These are phyloP conservation scores for Entomortierella lignicola DNA, from an alignment of 192 early-diverging fungal genomes.

Conservation along the genomic window DNA sequence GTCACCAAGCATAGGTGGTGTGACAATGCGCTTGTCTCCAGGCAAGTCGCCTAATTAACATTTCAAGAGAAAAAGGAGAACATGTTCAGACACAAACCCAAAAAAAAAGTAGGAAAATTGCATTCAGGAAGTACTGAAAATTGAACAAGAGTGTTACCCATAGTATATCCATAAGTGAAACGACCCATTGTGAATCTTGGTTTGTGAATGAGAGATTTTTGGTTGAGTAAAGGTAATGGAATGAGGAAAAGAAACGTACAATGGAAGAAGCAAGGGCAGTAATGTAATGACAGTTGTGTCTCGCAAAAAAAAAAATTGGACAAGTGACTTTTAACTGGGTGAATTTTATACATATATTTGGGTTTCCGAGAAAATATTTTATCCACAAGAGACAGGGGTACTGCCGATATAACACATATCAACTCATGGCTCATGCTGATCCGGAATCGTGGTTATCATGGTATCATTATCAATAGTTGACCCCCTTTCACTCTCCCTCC, in stretches of 20 bases:
- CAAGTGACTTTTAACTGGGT: neutral
- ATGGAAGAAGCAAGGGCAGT: neutral
- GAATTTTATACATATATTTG: too few species aligned
- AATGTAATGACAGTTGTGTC: neutral
- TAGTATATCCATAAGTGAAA: constrained; percentile 49
- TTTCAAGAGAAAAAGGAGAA: neutral
- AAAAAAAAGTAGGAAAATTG: neutral
- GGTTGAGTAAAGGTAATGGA: neutral
- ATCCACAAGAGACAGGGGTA: too few species aligned
- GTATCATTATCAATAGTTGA: neutral
- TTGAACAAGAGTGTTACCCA: constrained; percentile 13
- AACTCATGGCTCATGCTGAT: neutral
- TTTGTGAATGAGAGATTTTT: neutral
- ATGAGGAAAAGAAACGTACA: neutral
- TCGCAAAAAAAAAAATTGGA: neutral
- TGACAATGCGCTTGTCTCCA: constrained; percentile 52
- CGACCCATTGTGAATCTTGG: constrained; percentile 8
- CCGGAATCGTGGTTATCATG: neutral
- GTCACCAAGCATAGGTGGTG: constrained; percentile 56
- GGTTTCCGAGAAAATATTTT: neutral
- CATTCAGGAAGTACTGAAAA: neutral
- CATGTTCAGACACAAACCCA: neutral
- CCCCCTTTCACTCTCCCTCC: constrained; percentile 1
- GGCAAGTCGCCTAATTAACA: constrained; percentile 34
- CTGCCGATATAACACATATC: neutral